Evolutionary conservation across 192 early-diverging fungal species (phyloP), one percentile per base, ranked within the genome.

Genomic region (Rhizoclosmatium globosum): DNA sequence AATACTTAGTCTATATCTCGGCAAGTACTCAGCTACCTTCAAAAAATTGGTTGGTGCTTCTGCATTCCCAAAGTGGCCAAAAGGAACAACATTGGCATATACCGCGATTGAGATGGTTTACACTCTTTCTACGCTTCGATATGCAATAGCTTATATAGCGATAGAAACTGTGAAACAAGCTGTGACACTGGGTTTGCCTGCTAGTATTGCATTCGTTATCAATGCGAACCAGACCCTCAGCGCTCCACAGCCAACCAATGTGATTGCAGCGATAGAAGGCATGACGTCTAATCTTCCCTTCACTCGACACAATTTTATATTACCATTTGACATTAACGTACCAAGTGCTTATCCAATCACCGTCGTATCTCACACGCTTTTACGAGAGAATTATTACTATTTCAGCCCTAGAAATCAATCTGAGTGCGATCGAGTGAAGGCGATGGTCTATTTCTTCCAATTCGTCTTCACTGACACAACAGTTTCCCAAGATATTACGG

Each of bases 301-400:
- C 19, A 41, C 17, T 46, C 13, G 31, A 41, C 66, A 47, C 13
- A 31, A 56, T 47, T 71, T 21, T 57, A 4, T 71, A 42, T 47
- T n/a, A n/a, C 6, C 56, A 15, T 31, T 56, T 15, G 69, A 71
- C 38, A 19, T 56, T 17, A n/a, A 71, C 13, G 69, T n/a, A 41
- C 11, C 69, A 4, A 11, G 38, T 21, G 69, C 69, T n/a, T 71
- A 71, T 71, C 69, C 69, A 31, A n/a, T 71, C 9, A 17, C 69
- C 17, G 4, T 71, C 19, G 15, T 56, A 31, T 71, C 69, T 9
- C 56, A 21, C 46, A 46, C 38, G 17, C 4, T 71, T 4, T 53
- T 71, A 4, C 69, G 50, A 48, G 19, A 71, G 56, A 71, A 71
- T 48, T 71, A 71, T 57, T 71, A n/a, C 38, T 56, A 71, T 13